These are phyloP conservation scores for Rhizopogon vinicolor DNA, from an alignment of 768 basidiomycete species.

Conservation along the genomic window DNA sequence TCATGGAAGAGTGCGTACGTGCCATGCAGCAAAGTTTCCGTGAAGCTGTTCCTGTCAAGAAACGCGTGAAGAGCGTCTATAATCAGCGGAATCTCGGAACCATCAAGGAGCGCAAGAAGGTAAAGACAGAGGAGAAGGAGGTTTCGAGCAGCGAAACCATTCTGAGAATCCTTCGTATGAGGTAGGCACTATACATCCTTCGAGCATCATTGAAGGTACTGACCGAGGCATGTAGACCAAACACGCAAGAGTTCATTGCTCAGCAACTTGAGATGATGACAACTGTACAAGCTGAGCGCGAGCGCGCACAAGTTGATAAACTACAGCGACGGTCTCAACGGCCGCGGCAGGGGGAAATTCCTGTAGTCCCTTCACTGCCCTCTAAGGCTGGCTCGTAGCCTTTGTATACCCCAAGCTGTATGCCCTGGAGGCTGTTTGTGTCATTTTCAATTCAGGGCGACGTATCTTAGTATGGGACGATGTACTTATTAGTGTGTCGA, in stretches of 20 bases:
- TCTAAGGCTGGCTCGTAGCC: conserved; percentile 11
- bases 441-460: neutral
- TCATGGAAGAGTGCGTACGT: conserved; percentile 94
- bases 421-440: conserved; percentile 15
- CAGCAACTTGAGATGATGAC: conserved; percentile 82
- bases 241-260: conserved; percentile 81
- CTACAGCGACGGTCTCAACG: conserved; percentile 58
- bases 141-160: conserved; percentile 83
- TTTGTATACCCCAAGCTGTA: conserved; percentile 14
- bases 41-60: conserved; percentile 70
- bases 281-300: conserved; percentile 80
- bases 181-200: conserved; percentile 41
- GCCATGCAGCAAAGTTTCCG: conserved; percentile 90
- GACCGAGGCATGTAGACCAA: conserved; percentile 42
- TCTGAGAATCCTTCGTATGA: conserved; percentile 92
- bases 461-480: conserved; percentile 5
- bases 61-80: conserved; percentile 90
- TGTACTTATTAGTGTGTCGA: conserved; percentile 1
- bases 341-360: conserved; percentile 29
- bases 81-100: conserved; percentile 93
- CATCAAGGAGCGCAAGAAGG: conserved; percentile 89
- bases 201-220: neutral
- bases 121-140: conserved; percentile 81
- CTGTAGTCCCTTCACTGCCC: conserved; percentile 26
- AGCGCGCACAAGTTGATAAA: conserved; percentile 59